These are phyloP conservation scores for Stenocarpella maydis DNA, from an alignment of 2,329 filamentous ascomycete species.

Conservation along the genomic window DNA sequence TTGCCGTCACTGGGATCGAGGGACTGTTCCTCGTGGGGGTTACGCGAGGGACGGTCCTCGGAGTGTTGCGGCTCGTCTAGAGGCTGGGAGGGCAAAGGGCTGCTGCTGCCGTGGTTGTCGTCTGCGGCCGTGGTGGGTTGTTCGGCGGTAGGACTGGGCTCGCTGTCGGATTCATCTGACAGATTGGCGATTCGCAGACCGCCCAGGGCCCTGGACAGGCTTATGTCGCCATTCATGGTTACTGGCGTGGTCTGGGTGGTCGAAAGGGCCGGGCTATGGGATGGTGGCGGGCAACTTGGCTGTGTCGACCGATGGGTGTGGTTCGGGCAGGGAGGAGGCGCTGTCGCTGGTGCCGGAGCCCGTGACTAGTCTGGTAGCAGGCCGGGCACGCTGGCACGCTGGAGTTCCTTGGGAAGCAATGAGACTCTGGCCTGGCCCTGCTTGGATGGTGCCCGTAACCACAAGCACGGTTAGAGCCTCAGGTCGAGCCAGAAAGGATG, in stretches of 20 bases:
- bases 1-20: slow-evolving; percentile 14
- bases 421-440: slow-evolving; percentile 26
- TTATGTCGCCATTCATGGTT: slow-evolving; percentile 90
- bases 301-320: slow-evolving; percentile 23
- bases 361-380: slow-evolving; percentile 24
- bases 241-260: slow-evolving; percentile 29
- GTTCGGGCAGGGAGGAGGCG: slow-evolving; percentile 24
- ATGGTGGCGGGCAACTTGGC: slow-evolving; percentile 31
- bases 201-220: slow-evolving; percentile 89
- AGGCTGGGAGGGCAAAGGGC: slow-evolving; percentile 37
- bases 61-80: slow-evolving; percentile 24
- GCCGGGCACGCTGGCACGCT: not conserved
- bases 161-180: slow-evolving; percentile 70
- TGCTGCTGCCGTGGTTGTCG: slow-evolving; percentile 39
- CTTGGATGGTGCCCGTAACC: slow-evolving; percentile 30
- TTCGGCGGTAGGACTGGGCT: slow-evolving; percentile 45
- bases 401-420: slow-evolving; percentile 28
- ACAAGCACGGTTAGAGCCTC: slow-evolving; percentile 33
- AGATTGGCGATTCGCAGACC: slow-evolving; percentile 95
- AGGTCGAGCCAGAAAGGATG: slow-evolving; percentile 30
- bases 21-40: slow-evolving; percentile 27
- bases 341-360: slow-evolving; percentile 20
- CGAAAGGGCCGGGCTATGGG: slow-evolving; percentile 31
- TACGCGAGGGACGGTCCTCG: slow-evolving; percentile 34
- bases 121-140: slow-evolving; percentile 43